A percentile compares a stretch with the other conserved stretches of the same genome.
phyloP scores from a whole-genome alignment of 768 basidiomycete species.

The Suillus subaureus region DNA sequence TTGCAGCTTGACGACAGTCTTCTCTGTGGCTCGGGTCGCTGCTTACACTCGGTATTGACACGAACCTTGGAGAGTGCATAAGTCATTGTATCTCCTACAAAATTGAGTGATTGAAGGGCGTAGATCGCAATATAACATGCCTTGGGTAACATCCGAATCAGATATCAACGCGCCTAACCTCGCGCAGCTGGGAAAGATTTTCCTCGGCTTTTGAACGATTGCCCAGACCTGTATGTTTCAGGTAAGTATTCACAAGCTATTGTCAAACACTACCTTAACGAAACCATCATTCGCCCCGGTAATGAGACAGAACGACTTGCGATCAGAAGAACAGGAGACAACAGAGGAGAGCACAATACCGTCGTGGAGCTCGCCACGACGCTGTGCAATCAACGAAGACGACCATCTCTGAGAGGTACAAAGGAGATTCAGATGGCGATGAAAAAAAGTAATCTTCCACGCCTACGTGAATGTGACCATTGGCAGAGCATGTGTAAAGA shows the following conservation, averaged over 20 bases:
- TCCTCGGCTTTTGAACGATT: slow-evolving; percentile 30
- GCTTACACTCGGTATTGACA: slow-evolving; percentile 88
- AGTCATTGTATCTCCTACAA: slow-evolving; percentile 61
- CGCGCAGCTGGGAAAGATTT: neutral
- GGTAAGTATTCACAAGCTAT: neutral
- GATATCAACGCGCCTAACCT: neutral
- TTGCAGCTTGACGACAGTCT: slow-evolving; percentile 92
- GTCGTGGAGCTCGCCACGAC: slow-evolving; percentile 78
- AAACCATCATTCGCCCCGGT: slow-evolving; percentile 87
- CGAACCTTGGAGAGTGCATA: slow-evolving; percentile 83
- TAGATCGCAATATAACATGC: slow-evolving; percentile 19
- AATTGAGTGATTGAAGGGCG: slow-evolving; percentile 9
- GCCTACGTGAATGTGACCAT: slow-evolving; percentile 70
- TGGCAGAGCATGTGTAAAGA: slow-evolving; percentile 65
- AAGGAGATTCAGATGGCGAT: neutral
- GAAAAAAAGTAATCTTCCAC: neutral
- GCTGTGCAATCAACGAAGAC: slow-evolving; percentile 78
- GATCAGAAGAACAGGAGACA: slow-evolving; percentile 42
- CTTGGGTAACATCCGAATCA: slow-evolving; percentile 3
- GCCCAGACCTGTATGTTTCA: slow-evolving; percentile 53
- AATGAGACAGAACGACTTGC: slow-evolving; percentile 43
- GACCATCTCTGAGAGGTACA: slow-evolving; percentile 66
- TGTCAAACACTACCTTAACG: slow-evolving; percentile 57
- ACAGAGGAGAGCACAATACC: slow-evolving; percentile 84
- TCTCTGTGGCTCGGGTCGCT: slow-evolving; percentile 65